Conservation (phyloP, 2,329 filamentous ascomycete genomes). For the Trichoderma sp. region DNA sequence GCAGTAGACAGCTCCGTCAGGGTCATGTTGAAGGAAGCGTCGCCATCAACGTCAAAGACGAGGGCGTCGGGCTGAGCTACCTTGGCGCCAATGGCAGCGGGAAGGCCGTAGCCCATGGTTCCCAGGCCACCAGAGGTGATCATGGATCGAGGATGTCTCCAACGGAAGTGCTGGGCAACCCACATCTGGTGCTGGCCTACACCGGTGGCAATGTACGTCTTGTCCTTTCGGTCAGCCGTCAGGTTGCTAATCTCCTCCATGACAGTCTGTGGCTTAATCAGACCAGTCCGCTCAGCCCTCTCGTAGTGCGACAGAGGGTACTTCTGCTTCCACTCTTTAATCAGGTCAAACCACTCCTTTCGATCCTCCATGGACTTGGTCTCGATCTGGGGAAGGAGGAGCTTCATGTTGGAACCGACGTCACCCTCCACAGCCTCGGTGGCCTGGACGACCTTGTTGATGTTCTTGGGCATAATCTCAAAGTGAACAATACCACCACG, state of each 20-base stretch:
- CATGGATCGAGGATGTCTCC: constrained; percentile 88
- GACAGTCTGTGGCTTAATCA: constrained; percentile 92
- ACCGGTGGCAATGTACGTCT: constrained; percentile 86
- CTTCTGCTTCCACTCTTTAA: constrained; percentile 83
- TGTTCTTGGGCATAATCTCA: constrained; percentile 99
- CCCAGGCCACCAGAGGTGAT: constrained; percentile 91
- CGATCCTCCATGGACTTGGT: constrained; percentile 61
- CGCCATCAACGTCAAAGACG: constrained; percentile 94
- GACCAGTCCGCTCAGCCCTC: constrained; percentile 66
- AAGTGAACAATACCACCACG: constrained; percentile 96
- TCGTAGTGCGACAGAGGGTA: constrained; percentile 86
- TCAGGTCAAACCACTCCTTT: constrained; percentile 84
- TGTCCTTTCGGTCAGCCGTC: constrained; percentile 73
- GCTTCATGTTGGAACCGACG: constrained; percentile 72
- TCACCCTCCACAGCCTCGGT: constrained; percentile 95
- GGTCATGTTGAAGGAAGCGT: constrained; percentile 99
- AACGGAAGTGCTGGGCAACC: constrained; percentile 94
- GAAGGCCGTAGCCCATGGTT: constrained; percentile 88
- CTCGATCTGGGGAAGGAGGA: constrained; percentile 70
- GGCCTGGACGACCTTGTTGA: constrained; percentile 98
- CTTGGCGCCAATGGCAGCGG: constrained; percentile 92
- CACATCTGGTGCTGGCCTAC: constrained; percentile 99
- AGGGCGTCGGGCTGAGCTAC: constrained; percentile 72
- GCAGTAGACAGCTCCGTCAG: constrained; percentile 91
- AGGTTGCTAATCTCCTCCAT: constrained; percentile 88